Base-by-base conservation (phyloP, 257 asterid species). In the Eucommia ulmoides region DNA sequence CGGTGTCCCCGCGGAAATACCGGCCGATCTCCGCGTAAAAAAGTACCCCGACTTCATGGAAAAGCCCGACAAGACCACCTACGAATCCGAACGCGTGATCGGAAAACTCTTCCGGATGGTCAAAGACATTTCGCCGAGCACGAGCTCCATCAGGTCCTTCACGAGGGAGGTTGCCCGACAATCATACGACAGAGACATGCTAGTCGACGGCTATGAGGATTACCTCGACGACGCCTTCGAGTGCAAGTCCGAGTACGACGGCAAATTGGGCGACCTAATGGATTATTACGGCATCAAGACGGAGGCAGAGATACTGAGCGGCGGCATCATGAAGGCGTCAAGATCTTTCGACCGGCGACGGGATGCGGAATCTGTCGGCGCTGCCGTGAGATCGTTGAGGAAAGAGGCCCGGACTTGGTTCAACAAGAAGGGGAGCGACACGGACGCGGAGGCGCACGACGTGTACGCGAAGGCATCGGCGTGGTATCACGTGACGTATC, bases 31-130 rank as follows among this genome's bases (percentile, higher is more conserved):
- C 10, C 94, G 95, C 3, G 89, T 70, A 25, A 82, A 74, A 65
- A 83, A 72, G 23, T 88, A 77, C 46, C 97, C 97, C 0, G 97
- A 88, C 60, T 88, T 88, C 78, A 88, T 88, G 97, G 97, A 82
- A 8, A 88, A 88, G 67, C 68, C 75, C 1, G 94, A 84, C 67
- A 82, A 80, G 70, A 6, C 63, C 1, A 67, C 62, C 9, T 88
- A 88, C 10, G 45, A 2, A 48, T 88, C 97, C 0, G 2, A 48
- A 12, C 58, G 71, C 49, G 71, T 84, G 46, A 79, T 88, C 4
- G 97, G 97, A 35, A 88, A 84, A 65, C 97, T 88, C 47, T 84
- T 50, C 55, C 53, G 89, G 51, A 79, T 68, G 54, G 89, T 88
- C 16, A 84, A 71, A 56, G 74, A 75, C 20, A 68, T 66, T 0